Evolutionary conservation across 768 basidiomycete genomes (phyloP).

Genomic region (Hebeloma cylindrosporum): DNA sequence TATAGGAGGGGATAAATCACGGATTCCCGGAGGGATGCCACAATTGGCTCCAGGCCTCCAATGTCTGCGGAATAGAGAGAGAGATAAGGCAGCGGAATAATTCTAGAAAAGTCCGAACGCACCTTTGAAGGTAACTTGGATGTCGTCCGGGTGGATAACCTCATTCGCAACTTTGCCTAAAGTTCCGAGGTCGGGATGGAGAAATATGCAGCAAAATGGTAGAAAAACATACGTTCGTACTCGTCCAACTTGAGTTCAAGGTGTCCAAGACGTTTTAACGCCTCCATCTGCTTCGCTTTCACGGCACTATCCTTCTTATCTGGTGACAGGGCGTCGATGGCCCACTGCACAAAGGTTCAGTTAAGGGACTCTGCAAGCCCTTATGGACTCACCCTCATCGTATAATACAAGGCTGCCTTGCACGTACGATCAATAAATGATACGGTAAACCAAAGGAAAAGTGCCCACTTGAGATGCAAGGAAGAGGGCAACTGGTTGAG

Average conservation of each 20-base stretch:
- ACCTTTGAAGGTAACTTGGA: slow-evolving; percentile 75
- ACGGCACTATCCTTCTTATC: slow-evolving; percentile 61
- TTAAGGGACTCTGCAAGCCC: background rate
- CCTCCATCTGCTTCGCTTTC: slow-evolving; percentile 68
- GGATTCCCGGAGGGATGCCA: slow-evolving; percentile 88
- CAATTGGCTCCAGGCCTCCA: slow-evolving; percentile 90
- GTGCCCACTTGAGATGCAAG: slow-evolving; percentile 50
- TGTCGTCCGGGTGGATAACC: slow-evolving; percentile 91
- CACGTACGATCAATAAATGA: slow-evolving; percentile 22
- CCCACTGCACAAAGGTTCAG: slow-evolving; percentile 49
- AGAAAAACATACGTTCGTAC: slow-evolving; percentile 71
- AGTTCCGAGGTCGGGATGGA: slow-evolving; percentile 9
- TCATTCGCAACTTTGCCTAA: slow-evolving; percentile 86
- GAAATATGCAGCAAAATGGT: background rate
- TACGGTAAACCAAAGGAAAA: slow-evolving; percentile 5
- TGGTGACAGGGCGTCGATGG: slow-evolving; percentile 51
- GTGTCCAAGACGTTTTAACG: slow-evolving; percentile 70
- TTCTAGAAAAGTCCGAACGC: slow-evolving; percentile 16
- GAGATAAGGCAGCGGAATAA: slow-evolving; percentile 14
- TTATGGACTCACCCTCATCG: slow-evolving; percentile 53
- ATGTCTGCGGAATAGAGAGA: slow-evolving; percentile 54
- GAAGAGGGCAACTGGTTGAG: slow-evolving; percentile 46
- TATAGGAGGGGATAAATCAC: slow-evolving; percentile 94
- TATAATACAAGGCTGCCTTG: slow-evolving; percentile 80
- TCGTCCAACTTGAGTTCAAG: slow-evolving; percentile 78